phyloP scores from a whole-genome alignment of 805 yeast species.

The Metschnikowia lachancei region DNA sequence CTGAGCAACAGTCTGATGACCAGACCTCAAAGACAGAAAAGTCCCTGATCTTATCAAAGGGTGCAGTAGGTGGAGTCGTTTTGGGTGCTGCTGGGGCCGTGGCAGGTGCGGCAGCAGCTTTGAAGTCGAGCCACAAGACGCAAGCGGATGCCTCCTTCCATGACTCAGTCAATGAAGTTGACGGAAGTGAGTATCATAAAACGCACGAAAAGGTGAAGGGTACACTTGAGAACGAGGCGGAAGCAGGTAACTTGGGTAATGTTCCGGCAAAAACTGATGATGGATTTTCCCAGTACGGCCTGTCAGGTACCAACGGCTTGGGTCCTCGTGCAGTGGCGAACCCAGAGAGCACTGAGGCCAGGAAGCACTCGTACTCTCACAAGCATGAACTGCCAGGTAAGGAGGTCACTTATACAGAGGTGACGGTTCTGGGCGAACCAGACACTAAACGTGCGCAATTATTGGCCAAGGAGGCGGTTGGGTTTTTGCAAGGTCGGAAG shows the following conservation, averaged over 20 bases:
- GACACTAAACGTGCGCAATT: slow-evolving; percentile 26
- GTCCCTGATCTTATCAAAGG: slow-evolving; percentile 2
- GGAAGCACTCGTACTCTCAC: slow-evolving; percentile 8
- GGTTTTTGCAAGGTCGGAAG: slow-evolving; percentile 23
- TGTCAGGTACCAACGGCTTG: neutral
- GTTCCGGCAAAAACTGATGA: neutral
- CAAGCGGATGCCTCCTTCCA: slow-evolving; percentile 9
- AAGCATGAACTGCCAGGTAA: slow-evolving; percentile 6
- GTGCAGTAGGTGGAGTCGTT: slow-evolving; percentile 7
- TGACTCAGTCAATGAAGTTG: slow-evolving; percentile 8
- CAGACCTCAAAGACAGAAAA: neutral
- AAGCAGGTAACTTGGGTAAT: slow-evolving; percentile 7
- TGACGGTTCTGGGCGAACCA: slow-evolving; percentile 30
- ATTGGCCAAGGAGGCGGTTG: slow-evolving; percentile 30
- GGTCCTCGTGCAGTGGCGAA: slow-evolving; percentile 3
- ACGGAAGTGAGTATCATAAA: slow-evolving; percentile 8
- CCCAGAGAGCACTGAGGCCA: neutral
- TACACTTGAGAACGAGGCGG: slow-evolving; percentile 8
- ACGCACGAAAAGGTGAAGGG: slow-evolving; percentile 8
- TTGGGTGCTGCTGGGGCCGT: slow-evolving; percentile 14
- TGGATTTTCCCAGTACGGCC: neutral
- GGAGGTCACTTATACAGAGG: slow-evolving; percentile 22
- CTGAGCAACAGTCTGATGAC: neutral
- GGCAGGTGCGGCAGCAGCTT: neutral
- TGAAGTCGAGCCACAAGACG: neutral